phyloP scores from a whole-genome alignment of 805 yeast species.

The Spathaspora passalidarum region DNA sequence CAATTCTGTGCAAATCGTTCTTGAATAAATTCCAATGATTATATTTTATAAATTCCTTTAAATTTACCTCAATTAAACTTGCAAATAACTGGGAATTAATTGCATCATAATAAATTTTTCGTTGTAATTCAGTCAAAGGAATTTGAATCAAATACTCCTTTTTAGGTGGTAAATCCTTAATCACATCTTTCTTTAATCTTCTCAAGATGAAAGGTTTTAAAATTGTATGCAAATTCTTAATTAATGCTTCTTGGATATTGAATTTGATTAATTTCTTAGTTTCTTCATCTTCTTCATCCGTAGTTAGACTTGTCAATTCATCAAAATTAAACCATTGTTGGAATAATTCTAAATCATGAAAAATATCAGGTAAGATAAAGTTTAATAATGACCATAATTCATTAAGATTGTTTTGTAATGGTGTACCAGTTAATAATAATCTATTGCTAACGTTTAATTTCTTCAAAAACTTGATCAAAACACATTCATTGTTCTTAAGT shows the following conservation, averaged over 20 bases:
- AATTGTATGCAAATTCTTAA: slow-evolving; percentile 80
- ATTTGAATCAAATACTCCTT: slow-evolving; percentile 83
- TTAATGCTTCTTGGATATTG: slow-evolving; percentile 50
- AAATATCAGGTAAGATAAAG: slow-evolving; percentile 88
- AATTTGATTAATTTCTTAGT: slow-evolving; percentile 53
- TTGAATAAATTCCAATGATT: slow-evolving; percentile 28
- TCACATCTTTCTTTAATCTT: slow-evolving; percentile 73
- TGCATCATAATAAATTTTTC: slow-evolving; percentile 55
- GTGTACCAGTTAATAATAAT: slow-evolving; percentile 90
- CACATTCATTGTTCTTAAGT: slow-evolving; percentile 78
- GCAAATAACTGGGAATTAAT: slow-evolving; percentile 43
- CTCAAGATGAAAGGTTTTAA: slow-evolving; percentile 84
- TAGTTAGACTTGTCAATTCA: slow-evolving; percentile 41
- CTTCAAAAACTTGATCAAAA: slow-evolving; percentile 69
- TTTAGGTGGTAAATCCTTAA: slow-evolving; percentile 75
- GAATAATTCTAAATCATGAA: slow-evolving; percentile 83
- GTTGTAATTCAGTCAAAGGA: slow-evolving; percentile 62
- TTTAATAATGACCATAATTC: slow-evolving; percentile 92
- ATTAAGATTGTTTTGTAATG: slow-evolving; percentile 83
- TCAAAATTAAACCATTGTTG: slow-evolving; percentile 93
- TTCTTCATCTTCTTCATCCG: slow-evolving; percentile 33
- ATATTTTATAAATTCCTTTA: slow-evolving; percentile 49
- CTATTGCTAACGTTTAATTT: slow-evolving; percentile 66
- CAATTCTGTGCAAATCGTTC: slow-evolving; percentile 26
- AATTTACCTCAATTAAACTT: slow-evolving; percentile 43